These are phyloP conservation scores for Phytophthora sojae DNA, from an alignment of 352 stramenopile species.

Conservation along the genomic window DNA sequence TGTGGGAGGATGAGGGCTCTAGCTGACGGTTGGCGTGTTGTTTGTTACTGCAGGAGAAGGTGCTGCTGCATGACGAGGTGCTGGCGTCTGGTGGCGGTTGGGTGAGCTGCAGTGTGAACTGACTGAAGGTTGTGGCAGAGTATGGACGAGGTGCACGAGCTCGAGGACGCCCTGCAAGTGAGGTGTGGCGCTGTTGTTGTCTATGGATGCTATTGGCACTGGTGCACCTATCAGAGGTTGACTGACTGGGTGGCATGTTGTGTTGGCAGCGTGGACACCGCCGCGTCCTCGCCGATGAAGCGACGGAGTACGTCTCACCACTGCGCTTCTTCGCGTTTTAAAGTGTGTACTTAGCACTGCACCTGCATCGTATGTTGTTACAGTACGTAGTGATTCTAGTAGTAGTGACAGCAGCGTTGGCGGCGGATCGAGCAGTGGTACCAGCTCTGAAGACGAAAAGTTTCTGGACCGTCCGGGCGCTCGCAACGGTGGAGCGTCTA, in stretches of 20 bases:
- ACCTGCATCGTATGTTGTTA: not conserved
- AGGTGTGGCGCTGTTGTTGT: slow-evolving; percentile 42
- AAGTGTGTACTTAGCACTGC: not conserved
- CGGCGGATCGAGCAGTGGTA: slow-evolving; percentile 22
- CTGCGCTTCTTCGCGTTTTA: too few species aligned
- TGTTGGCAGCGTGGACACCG: slow-evolving; percentile 58
- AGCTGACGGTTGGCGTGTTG: not conserved
- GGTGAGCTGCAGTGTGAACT: slow-evolving; percentile 6
- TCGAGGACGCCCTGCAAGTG: slow-evolving; percentile 58
- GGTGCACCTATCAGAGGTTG: not conserved
- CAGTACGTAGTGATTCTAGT: slow-evolving; percentile 20
- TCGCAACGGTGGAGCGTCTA: not conserved
- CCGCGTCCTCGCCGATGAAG: slow-evolving; percentile 50
- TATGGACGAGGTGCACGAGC: slow-evolving; percentile 81
- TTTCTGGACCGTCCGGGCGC: slow-evolving; percentile 4
- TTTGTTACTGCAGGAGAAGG: slow-evolving; percentile 40
- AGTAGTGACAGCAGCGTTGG: slow-evolving; percentile 14
- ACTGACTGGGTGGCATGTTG: not conserved
- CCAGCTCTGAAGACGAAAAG: slow-evolving; percentile 13
- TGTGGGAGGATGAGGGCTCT: not conserved
- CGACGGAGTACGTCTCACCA: slow-evolving; percentile 24
- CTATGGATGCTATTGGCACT: not conserved
- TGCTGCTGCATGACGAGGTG: slow-evolving; percentile 62
- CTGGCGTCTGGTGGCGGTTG: not conserved
- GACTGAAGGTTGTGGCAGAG: slow-evolving; percentile 59